phyloP scores from a whole-genome alignment of 1,284 basidiomycete species.

The Microbotryum lychnidis-dioicae region DNA sequence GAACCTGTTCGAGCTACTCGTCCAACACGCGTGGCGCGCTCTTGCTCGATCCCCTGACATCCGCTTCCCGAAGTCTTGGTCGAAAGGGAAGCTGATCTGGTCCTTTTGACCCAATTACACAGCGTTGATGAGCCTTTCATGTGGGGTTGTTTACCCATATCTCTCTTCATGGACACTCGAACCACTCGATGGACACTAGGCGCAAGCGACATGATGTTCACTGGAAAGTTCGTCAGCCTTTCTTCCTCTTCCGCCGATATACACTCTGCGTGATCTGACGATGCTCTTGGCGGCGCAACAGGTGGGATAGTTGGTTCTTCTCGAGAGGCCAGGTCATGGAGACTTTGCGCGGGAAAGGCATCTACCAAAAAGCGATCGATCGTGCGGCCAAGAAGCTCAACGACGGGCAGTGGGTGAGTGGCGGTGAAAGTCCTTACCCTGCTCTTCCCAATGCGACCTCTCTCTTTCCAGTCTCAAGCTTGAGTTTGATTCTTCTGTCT shows the following conservation, averaged over 20 bases:
- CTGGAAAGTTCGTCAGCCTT: slow-evolving; percentile 7
- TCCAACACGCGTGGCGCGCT: neutral
- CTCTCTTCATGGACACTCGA: slow-evolving; percentile 43
- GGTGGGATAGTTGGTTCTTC: slow-evolving; percentile 59
- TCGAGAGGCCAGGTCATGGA: slow-evolving; percentile 84
- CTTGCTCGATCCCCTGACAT: neutral
- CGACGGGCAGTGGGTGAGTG: slow-evolving; percentile 70
- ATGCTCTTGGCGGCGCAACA: slow-evolving; percentile 7
- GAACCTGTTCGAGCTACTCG: slow-evolving; percentile 31
- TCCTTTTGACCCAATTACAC: neutral
- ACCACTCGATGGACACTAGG: slow-evolving; percentile 76
- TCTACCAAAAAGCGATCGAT: slow-evolving; percentile 83
- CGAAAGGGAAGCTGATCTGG: slow-evolving; percentile 1
- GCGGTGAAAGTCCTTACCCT: neutral
- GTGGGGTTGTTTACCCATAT: slow-evolving; percentile 27
- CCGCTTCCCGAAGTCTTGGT: neutral
- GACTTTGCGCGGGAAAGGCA: slow-evolving; percentile 79
- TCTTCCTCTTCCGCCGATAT: neutral
- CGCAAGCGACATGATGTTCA: slow-evolving; percentile 93
- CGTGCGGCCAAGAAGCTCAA: slow-evolving; percentile 68
- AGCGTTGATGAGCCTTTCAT: slow-evolving; percentile 36
- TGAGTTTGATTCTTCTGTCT: neutral
- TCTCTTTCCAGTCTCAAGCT: neutral
- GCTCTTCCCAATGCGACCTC: neutral
- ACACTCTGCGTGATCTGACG: neutral